Conservation (phyloP, 176 grass and related monocot genomes). For the Canna indica region DNA sequence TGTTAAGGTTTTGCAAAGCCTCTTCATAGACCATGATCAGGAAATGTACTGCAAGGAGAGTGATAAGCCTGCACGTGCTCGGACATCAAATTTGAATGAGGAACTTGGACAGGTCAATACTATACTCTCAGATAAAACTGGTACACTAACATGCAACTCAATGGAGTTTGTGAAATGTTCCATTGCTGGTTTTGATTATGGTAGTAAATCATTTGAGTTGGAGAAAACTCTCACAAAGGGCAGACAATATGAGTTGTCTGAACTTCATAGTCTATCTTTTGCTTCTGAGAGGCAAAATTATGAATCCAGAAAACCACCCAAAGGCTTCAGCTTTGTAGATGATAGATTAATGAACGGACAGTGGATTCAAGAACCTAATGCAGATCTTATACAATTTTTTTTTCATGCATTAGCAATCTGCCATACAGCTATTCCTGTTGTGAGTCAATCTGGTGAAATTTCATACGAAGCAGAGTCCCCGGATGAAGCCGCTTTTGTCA, state of each 20-base stretch:
- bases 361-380: conserved; percentile 40
- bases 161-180: conserved; percentile 99
- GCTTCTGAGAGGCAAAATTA: not conserved
- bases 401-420: conserved; percentile 62
- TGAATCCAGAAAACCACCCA: conserved; percentile 12
- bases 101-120: conserved; percentile 90
- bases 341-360: conserved; percentile 59
- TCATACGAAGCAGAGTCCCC: conserved; percentile 95
- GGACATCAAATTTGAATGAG: conserved; percentile 90
- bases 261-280: not conserved
- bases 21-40: conserved; percentile 73
- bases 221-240: conserved; percentile 43
- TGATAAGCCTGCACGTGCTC: conserved; percentile 59
- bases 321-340: conserved; percentile 79
- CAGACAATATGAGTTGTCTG: conserved; percentile 20
- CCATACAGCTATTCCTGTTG: conserved; percentile 74
- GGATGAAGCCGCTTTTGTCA: conserved; percentile 81
- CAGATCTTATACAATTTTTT: conserved; percentile 46
- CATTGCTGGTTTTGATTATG: conserved; percentile 62
- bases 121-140: conserved; percentile 82
- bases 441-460: conserved; percentile 42
- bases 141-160: conserved; percentile 87
- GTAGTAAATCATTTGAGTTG: conserved; percentile 41
- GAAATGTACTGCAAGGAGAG: conserved; percentile 74
- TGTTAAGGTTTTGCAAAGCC: conserved; percentile 72